Base-by-base conservation (phyloP, 495 filamentous ascomycete species). In the Aspergillus indologenus region DNA sequence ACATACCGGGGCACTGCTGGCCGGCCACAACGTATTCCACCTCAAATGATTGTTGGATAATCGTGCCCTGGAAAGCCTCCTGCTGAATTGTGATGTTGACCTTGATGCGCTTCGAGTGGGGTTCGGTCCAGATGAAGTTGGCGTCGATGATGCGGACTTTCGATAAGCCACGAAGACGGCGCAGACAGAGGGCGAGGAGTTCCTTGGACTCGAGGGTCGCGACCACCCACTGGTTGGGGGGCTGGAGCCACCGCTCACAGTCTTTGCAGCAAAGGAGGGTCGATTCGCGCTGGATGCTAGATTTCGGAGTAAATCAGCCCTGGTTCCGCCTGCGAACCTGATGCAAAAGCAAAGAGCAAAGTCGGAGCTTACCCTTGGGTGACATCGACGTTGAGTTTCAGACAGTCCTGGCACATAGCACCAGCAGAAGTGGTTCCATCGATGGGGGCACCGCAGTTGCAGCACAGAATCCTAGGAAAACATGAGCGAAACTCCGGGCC, bases 91-190 rank as follows among this genome's bases (percentile, higher is more conserved):
- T 96, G 66, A 98, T 89, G 75, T 96, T 95, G 61, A 98, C 85
- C 68, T 89, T 92, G 53, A 98, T 80, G 65, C 94, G 79, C 66
- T 90, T 80, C 51, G 90, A 95, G 78, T 98, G 94, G 7, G 94
- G 94, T 74, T 98, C 94, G 3, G 94, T 98, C 94, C 94, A 98
- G 62, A 96, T 90, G 69, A 98, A 98, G 65, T 84, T 88, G 40
- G 94, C 94, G 65, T 98, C 94, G 67, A 94, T 91, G 60, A 98
- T 92, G 45, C 94, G 80, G 55, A 95, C 90, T 75, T 90, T 94
- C 64, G 83, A 81, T 56, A 98, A 72, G 43, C 92, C 91, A 53
- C 85, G 80, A 56, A 98, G 72, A 65, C 89, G 90, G 66, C 89
- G 83, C 54, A 98, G 75, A 76, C 94, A 98, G 26, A 97, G 71